Conservation (phyloP, 2,329 filamentous ascomycete species). For the Diaporthe sp. region DNA sequence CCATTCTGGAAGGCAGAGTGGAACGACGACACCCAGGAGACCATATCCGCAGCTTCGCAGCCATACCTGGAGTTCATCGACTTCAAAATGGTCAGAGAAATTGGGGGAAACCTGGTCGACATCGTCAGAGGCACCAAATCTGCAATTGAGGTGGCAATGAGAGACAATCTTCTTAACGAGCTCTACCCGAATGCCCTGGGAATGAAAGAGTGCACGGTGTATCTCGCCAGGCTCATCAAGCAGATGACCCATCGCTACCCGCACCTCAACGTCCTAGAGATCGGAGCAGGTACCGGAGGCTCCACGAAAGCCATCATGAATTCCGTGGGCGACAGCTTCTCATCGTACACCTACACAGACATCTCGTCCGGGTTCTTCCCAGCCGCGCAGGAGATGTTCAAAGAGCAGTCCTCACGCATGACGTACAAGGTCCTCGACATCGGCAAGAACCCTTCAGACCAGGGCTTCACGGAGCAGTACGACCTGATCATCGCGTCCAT, state of each 20-base stretch:
- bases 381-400: conserved; percentile 37
- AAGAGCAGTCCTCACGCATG: not conserved
- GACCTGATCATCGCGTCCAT: conserved; percentile 50
- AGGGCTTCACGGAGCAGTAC: conserved; percentile 47
- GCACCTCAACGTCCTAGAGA: not conserved
- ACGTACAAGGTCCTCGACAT: conserved; percentile 44
- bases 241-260: not conserved
- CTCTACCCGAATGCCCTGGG: not conserved
- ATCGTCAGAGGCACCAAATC: not conserved
- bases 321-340: not conserved
- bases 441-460: conserved; percentile 42
- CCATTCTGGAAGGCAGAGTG: not conserved
- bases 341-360: not conserved
- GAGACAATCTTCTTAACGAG: not conserved
- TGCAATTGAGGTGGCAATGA: not conserved
- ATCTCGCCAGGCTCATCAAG: not conserved
- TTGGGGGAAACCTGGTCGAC: not conserved
- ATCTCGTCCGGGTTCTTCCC: conserved; percentile 49
- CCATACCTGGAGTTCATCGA: not conserved
- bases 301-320: not conserved
- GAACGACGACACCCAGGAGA: not conserved
- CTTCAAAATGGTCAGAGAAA: not conserved
- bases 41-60: not conserved
- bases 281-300: not conserved
- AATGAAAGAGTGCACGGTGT: not conserved